These are phyloP conservation scores for Ustilago lituana DNA, from an alignment of 1,284 basidiomycete genomes.

Conservation along the genomic window DNA sequence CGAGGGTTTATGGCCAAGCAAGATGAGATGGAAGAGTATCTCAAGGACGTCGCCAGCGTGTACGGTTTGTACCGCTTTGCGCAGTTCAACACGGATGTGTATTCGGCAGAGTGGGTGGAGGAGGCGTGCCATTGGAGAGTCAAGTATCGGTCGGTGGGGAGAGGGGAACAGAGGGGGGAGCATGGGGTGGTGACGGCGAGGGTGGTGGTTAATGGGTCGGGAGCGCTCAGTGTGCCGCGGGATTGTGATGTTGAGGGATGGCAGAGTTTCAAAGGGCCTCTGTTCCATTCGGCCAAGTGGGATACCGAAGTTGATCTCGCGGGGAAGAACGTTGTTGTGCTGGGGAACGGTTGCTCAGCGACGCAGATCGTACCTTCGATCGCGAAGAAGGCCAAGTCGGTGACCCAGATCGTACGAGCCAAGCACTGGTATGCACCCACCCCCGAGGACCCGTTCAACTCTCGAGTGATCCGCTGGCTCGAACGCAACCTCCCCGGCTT, in stretches of 20 bases:
- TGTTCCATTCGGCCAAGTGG: slow-evolving; percentile 66
- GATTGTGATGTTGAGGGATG: slow-evolving; percentile 41
- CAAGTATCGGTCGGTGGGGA: slow-evolving; percentile 11
- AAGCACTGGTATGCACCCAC: slow-evolving; percentile 51
- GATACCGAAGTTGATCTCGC: slow-evolving; percentile 52
- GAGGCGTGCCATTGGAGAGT: slow-evolving; percentile 44
- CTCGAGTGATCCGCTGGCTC: slow-evolving; percentile 7
- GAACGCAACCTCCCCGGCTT: slow-evolving; percentile 31
- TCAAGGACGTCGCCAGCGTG: slow-evolving; percentile 25
- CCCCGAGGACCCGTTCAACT: slow-evolving; percentile 31
- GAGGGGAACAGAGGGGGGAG: slow-evolving; percentile 1
- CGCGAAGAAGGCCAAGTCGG: slow-evolving; percentile 28
- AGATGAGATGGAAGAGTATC: slow-evolving; percentile 44
- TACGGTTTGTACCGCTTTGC: slow-evolving; percentile 31
- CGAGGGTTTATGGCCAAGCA: slow-evolving; percentile 28
- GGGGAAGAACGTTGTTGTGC: slow-evolving; percentile 60
- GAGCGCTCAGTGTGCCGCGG: slow-evolving; percentile 40
- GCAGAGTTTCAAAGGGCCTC: slow-evolving; percentile 46
- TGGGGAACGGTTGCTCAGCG: slow-evolving; percentile 62
- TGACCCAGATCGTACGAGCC: slow-evolving; percentile 44
- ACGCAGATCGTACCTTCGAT: slow-evolving; percentile 52
- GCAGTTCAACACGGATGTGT: slow-evolving; percentile 35
- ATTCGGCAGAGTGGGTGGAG: slow-evolving; percentile 39
- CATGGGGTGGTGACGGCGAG: slow-evolving; percentile 24
- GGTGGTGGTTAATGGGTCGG: slow-evolving; percentile 37